A percentile compares a stretch with the other conserved stretches of the same genome.
phyloP scores from a whole-genome alignment of 1,284 basidiomycete genomes.

The Rhodotorula sp. region DNA sequence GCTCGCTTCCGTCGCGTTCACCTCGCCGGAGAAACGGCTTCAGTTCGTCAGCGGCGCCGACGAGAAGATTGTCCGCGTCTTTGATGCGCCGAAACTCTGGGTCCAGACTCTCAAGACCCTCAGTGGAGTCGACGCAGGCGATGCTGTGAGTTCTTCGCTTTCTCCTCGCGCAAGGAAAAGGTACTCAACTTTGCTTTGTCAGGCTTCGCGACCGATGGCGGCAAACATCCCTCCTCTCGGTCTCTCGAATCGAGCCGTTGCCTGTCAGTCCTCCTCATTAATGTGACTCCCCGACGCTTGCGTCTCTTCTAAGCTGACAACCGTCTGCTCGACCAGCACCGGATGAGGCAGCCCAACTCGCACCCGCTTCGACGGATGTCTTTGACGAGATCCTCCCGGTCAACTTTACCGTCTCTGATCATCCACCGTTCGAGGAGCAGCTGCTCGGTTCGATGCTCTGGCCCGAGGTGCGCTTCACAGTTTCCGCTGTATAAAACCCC shows the following conservation, averaged over 20 bases:
- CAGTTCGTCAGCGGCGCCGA: conserved; percentile 84
- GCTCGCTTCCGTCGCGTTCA: conserved; percentile 73
- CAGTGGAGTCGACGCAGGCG: conserved; percentile 34
- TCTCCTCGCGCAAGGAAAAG: conserved; percentile 25
- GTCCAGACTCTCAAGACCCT: conserved; percentile 17
- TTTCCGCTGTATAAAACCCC: not conserved
- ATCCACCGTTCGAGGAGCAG: conserved; percentile 58
- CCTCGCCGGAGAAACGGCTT: conserved; percentile 58
- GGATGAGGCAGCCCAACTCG: conserved; percentile 23
- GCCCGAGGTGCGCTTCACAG: conserved; percentile 66
- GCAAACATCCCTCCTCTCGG: conserved; percentile 75
- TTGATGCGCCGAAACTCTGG: conserved; percentile 61
- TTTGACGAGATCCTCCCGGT: conserved; percentile 16
- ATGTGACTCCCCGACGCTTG: no score
- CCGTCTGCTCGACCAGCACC: conserved; percentile 4
- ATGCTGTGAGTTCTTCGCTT: conserved; percentile 46
- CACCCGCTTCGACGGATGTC: conserved; percentile 23
- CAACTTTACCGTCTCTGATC: conserved; percentile 25
- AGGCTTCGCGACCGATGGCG: conserved; percentile 57
- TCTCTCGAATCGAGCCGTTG: conserved; percentile 67
- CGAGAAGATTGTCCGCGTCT: conserved; percentile 87
- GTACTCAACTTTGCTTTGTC: conserved; percentile 47
- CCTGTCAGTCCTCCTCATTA: conserved; percentile 40
- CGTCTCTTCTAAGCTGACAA: not conserved
- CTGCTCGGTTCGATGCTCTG: conserved; percentile 84